Percentiles rank a stretch among this genome's conserved stretches.
phyloP scores from a whole-genome alignment of 2,329 filamentous ascomycete species.

The Alternaria panax region DNA sequence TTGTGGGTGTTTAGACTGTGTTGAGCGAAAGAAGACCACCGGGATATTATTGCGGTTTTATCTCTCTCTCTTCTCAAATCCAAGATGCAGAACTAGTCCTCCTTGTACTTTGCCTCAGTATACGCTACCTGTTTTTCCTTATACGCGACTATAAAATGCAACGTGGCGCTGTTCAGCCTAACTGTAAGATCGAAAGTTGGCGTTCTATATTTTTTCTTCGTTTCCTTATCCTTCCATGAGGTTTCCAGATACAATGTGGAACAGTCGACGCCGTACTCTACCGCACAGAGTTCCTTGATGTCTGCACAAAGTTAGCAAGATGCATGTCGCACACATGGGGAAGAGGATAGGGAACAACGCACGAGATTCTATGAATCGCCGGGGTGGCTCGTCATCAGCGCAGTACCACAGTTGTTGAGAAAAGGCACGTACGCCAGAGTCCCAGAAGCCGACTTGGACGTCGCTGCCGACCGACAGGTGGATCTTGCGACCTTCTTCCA shows the following conservation, averaged over 20 bases:
- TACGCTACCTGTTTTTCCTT: slow-evolving; percentile 6
- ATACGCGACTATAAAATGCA: slow-evolving; percentile 19
- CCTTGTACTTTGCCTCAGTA: background rate
- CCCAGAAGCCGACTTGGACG: background rate
- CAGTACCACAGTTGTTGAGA: background rate
- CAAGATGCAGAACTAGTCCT: background rate
- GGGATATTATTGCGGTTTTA: background rate
- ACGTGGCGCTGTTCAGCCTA: slow-evolving; percentile 17
- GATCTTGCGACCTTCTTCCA: background rate
- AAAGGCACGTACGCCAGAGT: background rate
- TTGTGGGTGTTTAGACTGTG: slow-evolving; percentile 4
- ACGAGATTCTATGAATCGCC: background rate
- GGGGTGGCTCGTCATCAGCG: background rate
- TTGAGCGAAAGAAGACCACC: background rate
- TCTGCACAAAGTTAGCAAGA: background rate
- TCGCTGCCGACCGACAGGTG: background rate
- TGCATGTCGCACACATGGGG: background rate
- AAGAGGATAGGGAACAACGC: background rate
- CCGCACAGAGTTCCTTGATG: background rate
- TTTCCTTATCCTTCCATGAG: background rate
- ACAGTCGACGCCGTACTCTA: background rate
- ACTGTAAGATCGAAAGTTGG: slow-evolving; percentile 16
- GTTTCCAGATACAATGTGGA: background rate
- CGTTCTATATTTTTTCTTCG: slow-evolving; percentile 9
- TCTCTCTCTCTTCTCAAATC: background rate